phyloP scores from a whole-genome alignment of 805 yeast species.

The Ogataea zsoltii region DNA sequence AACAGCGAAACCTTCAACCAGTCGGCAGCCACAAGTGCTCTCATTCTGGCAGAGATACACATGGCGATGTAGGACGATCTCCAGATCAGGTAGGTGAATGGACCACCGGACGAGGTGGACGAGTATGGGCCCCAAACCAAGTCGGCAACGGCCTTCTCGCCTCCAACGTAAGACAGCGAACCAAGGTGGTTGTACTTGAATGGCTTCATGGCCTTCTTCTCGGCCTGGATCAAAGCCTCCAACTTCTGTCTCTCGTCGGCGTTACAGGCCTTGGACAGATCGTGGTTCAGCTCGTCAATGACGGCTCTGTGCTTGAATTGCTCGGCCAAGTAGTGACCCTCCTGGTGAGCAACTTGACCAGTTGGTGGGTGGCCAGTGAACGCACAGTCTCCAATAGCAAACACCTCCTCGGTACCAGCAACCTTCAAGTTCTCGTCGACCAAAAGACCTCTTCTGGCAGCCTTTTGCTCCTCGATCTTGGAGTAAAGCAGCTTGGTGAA shows the following conservation, averaged over 20 bases:
- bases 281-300: slow-evolving; percentile 42
- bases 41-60: slow-evolving; percentile 56
- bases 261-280: slow-evolving; percentile 39
- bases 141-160: slow-evolving; percentile 59
- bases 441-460: slow-evolving; percentile 54
- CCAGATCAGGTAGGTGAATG: slow-evolving; percentile 56
- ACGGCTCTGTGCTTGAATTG: slow-evolving; percentile 46
- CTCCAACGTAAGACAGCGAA: slow-evolving; percentile 56
- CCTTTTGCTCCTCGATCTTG: slow-evolving; percentile 51
- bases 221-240: slow-evolving; percentile 38
- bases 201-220: slow-evolving; percentile 34
- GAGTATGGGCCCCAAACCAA: slow-evolving; percentile 57
- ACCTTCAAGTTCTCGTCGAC: slow-evolving; percentile 50
- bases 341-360: slow-evolving; percentile 60
- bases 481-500: slow-evolving; percentile 44
- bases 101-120: slow-evolving; percentile 50
- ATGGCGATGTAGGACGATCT: slow-evolving; percentile 55
- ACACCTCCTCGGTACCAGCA: slow-evolving; percentile 49
- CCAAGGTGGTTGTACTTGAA: slow-evolving; percentile 54
- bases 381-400: slow-evolving; percentile 57
- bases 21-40: slow-evolving; percentile 51
- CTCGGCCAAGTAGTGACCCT: slow-evolving; percentile 48
- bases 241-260: slow-evolving; percentile 43
- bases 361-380: slow-evolving; percentile 58
- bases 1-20: slow-evolving; percentile 53